Conservation (phyloP, 495 filamentous ascomycete species). For the Neurospora sp. region DNA sequence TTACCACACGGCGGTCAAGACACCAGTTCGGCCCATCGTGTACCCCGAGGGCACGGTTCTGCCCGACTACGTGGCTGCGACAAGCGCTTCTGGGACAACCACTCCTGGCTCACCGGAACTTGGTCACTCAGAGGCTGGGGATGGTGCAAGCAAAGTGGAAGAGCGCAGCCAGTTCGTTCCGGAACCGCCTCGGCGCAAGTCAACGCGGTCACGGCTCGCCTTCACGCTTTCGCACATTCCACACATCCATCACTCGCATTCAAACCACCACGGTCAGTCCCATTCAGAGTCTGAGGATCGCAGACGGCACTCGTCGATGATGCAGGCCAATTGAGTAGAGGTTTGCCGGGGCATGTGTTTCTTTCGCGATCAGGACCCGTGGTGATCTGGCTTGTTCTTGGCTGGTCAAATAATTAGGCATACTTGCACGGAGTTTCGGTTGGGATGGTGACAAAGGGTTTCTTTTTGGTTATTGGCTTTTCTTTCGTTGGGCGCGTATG, state of each 20-base stretch:
- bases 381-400: background rate
- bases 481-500: background rate
- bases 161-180: background rate
- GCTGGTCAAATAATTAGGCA: background rate
- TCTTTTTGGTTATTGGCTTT: background rate
- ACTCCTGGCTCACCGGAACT: background rate
- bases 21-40: slow-evolving; percentile 35
- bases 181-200: background rate
- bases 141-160: background rate
- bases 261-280: background rate
- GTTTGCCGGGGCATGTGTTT: background rate
- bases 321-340: background rate
- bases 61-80: slow-evolving; percentile 34
- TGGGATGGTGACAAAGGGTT: background rate
- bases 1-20: slow-evolving; percentile 65
- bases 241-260: background rate
- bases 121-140: background rate
- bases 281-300: background rate
- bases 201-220: background rate
- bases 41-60: slow-evolving; percentile 15
- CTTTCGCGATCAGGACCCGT: background rate
- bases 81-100: slow-evolving; percentile 21
- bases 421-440: background rate
- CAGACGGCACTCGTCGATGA: background rate
- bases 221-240: background rate